Conservation (phyloP, 2,329 filamentous ascomycete species). For the Colletotrichum zoysiae region DNA sequence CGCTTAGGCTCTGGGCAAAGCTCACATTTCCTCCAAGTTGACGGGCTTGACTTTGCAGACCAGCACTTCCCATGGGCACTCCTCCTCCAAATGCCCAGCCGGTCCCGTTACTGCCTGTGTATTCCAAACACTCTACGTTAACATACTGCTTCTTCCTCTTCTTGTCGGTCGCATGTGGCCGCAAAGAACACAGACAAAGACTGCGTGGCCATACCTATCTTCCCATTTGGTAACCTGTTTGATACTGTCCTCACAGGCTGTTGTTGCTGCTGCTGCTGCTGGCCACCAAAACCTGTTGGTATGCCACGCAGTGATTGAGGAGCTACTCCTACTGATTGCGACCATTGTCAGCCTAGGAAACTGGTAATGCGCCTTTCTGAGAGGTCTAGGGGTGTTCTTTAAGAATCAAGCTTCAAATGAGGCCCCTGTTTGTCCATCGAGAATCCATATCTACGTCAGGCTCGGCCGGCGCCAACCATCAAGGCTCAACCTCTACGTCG, state of each 20-base stretch:
- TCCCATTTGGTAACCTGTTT: slow-evolving; percentile 73
- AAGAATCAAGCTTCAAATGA: neutral
- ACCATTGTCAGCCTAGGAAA: slow-evolving; percentile 50
- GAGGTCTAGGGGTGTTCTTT: neutral
- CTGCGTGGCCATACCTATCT: slow-evolving; percentile 64
- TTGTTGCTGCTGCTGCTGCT: slow-evolving; percentile 64
- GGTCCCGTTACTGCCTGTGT: slow-evolving; percentile 62
- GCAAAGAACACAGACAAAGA: slow-evolving; percentile 9
- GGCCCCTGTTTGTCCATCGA: slow-evolving; percentile 3
- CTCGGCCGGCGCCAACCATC: slow-evolving; percentile 4
- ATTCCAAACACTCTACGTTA: slow-evolving; percentile 44
- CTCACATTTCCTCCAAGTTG: slow-evolving; percentile 71
- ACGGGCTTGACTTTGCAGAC: slow-evolving; percentile 65
- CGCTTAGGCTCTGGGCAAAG: slow-evolving; percentile 75
- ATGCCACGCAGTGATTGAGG: slow-evolving; percentile 73
- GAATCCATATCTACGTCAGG: neutral
- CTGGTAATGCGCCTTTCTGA: slow-evolving; percentile 15
- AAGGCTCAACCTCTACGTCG: slow-evolving; percentile 1
- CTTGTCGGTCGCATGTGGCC: slow-evolving; percentile 28
- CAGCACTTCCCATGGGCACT: slow-evolving; percentile 70
- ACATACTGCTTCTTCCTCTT: slow-evolving; percentile 31
- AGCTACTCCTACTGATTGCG: slow-evolving; percentile 62
- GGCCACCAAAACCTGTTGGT: slow-evolving; percentile 70
- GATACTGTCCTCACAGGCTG: slow-evolving; percentile 66
- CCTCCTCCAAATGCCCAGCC: slow-evolving; percentile 74